Percentiles rank a stretch among this genome's conserved stretches.
phyloP scores from a whole-genome alignment of 306 rosid genomes.

The Dalbergia cultrata region DNA sequence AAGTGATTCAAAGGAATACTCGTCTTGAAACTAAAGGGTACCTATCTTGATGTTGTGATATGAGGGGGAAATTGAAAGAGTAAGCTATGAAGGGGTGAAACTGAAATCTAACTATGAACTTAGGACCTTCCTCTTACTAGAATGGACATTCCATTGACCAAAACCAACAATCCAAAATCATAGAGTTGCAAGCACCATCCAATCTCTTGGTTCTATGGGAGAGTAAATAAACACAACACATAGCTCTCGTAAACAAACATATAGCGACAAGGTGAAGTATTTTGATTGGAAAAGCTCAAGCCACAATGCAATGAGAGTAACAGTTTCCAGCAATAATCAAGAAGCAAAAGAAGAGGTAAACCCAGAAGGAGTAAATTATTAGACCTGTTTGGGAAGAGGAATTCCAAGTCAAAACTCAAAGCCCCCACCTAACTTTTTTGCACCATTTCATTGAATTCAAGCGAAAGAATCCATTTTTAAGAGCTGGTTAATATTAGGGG shows the following conservation, averaged over 20 bases:
- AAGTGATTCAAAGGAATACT: background rate
- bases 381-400: slow-evolving; percentile 23
- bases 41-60: background rate
- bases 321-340: background rate
- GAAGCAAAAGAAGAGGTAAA: background rate
- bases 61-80: background rate
- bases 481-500: slow-evolving; percentile 6
- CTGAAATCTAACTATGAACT: background rate
- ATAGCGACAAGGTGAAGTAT: background rate
- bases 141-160: background rate
- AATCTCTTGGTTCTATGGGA: slow-evolving; percentile 5
- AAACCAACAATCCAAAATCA: background rate
- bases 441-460: background rate
- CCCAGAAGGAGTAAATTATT: background rate
- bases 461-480: slow-evolving; percentile 19
- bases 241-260: background rate
- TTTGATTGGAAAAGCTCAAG: background rate
- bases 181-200: background rate
- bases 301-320: background rate
- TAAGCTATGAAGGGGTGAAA: background rate
- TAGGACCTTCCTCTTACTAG: background rate
- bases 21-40: background rate
- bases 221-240: slow-evolving; percentile 6
- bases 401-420: slow-evolving; percentile 2
- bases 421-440: background rate